A percentile compares a stretch with the other conserved stretches of the same genome.
Conservation (phyloP, 306 rosid species). For the Casuarina glauca region DNA sequence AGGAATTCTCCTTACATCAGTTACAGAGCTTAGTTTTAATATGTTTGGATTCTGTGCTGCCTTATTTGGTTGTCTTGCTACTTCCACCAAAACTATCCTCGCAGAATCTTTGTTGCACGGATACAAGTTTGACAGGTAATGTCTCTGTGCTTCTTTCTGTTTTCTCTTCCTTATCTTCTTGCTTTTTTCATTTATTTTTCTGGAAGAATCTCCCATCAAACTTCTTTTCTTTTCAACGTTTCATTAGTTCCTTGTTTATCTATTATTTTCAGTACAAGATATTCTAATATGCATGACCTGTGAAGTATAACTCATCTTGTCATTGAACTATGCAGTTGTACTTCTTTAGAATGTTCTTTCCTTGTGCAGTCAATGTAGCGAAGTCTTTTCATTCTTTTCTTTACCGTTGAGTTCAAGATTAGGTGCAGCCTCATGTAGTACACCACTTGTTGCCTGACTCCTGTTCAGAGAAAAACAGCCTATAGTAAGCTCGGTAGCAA, state of each 20-base stretch:
- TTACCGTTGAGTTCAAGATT: not conserved
- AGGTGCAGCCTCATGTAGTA: not conserved
- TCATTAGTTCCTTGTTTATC: not conserved
- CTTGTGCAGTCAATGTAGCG: not conserved
- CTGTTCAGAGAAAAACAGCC: not conserved
- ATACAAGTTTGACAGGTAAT: slow-evolving; percentile 93
- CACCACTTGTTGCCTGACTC: not conserved
- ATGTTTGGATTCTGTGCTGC: slow-evolving; percentile 96
- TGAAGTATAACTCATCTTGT: not conserved
- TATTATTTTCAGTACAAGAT: not conserved
- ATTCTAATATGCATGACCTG: not conserved
- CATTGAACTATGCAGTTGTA: not conserved
- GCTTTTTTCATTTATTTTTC: slow-evolving; percentile 5
- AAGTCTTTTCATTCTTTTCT: not conserved
- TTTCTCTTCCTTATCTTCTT: slow-evolving; percentile 1
- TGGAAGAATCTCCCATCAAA: not conserved
- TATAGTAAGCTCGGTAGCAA: not conserved
- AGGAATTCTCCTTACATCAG: slow-evolving; percentile 95
- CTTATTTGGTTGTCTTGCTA: slow-evolving; percentile 93
- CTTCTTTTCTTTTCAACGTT: not conserved
- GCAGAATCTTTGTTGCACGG: slow-evolving; percentile 93
- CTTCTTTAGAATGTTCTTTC: not conserved
- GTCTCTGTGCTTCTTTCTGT: slow-evolving; percentile 20
- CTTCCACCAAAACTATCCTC: slow-evolving; percentile 95
- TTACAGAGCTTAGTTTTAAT: slow-evolving; percentile 94